phyloP scores from a whole-genome alignment of 192 early-diverging fungal species.

The Podila verticillata region DNA sequence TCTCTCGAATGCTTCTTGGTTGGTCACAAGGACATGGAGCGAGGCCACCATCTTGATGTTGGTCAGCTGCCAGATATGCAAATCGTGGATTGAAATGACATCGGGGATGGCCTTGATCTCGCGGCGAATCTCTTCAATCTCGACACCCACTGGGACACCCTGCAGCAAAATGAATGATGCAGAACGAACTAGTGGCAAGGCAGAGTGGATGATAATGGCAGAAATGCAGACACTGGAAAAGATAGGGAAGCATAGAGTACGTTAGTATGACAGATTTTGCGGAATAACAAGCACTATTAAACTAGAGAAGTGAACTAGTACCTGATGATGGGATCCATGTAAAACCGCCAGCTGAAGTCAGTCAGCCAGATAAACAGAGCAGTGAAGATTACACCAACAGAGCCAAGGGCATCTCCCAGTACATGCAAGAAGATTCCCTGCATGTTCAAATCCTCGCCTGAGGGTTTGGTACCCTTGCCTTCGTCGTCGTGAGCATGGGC shows the following conservation, averaged over 20 bases:
- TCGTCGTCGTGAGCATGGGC: constrained; percentile 40
- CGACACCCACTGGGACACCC: constrained; percentile 75
- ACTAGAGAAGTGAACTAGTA: constrained; percentile 2
- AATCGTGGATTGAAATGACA: constrained; percentile 84
- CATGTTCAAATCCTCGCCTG: constrained; percentile 64
- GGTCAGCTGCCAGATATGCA: constrained; percentile 94
- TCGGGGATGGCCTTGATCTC: constrained; percentile 69
- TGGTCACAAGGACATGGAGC: constrained; percentile 79
- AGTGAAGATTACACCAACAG: constrained; percentile 85
- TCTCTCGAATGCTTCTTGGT: constrained; percentile 72
- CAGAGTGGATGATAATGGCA: constrained; percentile 67
- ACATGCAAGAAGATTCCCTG: constrained; percentile 87
- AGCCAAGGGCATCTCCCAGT: constrained; percentile 88
- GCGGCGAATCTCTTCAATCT: constrained; percentile 69
- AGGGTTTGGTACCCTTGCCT: constrained; percentile 34
- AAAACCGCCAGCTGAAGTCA: constrained; percentile 74
- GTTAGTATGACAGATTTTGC: neutral
- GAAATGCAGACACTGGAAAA: constrained; percentile 62
- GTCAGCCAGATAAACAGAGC: constrained; percentile 81
- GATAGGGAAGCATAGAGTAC: neutral
- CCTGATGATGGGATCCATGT: constrained; percentile 88
- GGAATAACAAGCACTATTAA: neutral
- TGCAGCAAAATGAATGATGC: constrained; percentile 86
- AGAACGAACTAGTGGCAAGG: constrained; percentile 58
- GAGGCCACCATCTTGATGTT: constrained; percentile 85